Evolutionary conservation across 306 rosid genomes (phyloP).

Genomic region (Dalbergia oliveri): DNA sequence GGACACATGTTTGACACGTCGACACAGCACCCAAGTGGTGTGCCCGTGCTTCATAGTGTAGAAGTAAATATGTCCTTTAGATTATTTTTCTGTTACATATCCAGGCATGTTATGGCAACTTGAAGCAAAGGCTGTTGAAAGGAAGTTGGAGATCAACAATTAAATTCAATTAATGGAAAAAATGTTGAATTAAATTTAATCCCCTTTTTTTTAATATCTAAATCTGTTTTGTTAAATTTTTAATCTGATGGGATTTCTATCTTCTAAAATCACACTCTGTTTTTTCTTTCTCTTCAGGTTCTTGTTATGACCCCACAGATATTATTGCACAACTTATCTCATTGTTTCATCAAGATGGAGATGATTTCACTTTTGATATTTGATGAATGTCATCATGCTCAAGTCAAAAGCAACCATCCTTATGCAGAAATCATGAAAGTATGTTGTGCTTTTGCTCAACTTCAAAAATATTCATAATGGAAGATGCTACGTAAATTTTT

Average conservation of each 20-base stretch:
- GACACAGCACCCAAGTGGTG: too few species aligned
- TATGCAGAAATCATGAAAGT: conserved; percentile 95
- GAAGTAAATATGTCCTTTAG: conserved; percentile 25
- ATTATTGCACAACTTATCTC: conserved; percentile 69
- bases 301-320: conserved; percentile 92
- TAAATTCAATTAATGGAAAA: neutral
- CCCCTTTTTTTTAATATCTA: neutral
- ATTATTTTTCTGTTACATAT: conserved; percentile 23
- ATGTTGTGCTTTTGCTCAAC: conserved; percentile 47
- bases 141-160: conserved; percentile 18
- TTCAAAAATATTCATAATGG: conserved; percentile 8
- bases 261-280: conserved; percentile 35
- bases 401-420: conserved; percentile 84
- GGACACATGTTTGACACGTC: too few species aligned
- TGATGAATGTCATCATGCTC: conserved; percentile 99
- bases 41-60: too few species aligned
- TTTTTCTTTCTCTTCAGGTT: conserved; percentile 64
- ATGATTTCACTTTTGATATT: conserved; percentile 82
- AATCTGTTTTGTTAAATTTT: conserved; percentile 5
- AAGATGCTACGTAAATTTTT: conserved; percentile 33
- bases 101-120: neutral
- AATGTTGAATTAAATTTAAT: conserved; percentile 3
- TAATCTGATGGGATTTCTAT: conserved; percentile 28
- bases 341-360: conserved; percentile 88
- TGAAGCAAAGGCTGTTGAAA: conserved; percentile 14